Conservation (phyloP, 2,329 filamentous ascomycete genomes). For the Hypomyces rosellus region DNA sequence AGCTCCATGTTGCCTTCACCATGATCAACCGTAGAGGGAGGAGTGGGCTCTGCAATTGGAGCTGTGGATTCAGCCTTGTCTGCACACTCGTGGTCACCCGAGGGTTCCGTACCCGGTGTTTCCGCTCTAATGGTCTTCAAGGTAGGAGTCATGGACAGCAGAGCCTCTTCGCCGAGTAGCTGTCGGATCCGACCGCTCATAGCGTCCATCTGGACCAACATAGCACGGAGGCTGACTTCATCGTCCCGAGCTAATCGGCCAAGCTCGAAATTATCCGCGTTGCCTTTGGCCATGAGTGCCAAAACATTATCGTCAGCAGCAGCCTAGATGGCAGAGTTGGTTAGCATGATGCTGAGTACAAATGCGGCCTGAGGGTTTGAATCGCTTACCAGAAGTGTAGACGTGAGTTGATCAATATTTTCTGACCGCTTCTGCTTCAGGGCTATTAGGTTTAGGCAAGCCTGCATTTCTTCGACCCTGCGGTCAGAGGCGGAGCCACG, state of each 20-base stretch:
- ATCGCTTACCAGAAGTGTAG: slow-evolving; percentile 55
- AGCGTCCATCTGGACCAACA: slow-evolving; percentile 42
- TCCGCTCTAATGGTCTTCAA: slow-evolving; percentile 17
- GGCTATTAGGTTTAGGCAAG: slow-evolving; percentile 57
- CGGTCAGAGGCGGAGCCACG: slow-evolving; percentile 33
- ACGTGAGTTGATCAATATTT: slow-evolving; percentile 47
- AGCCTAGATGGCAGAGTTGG: slow-evolving; percentile 27
- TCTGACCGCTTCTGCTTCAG: slow-evolving; percentile 46
- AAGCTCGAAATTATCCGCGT: slow-evolving; percentile 35
- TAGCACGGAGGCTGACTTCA: slow-evolving; percentile 39
- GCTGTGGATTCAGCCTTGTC: slow-evolving; percentile 25
- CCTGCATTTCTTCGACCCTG: slow-evolving; percentile 57
- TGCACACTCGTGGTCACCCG: slow-evolving; percentile 13
- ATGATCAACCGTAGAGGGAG: slow-evolving; percentile 34
- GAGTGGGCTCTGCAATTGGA: slow-evolving; percentile 32
- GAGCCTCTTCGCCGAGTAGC: slow-evolving; percentile 29
- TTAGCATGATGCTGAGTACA: slow-evolving; percentile 5
- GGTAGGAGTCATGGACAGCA: slow-evolving; percentile 14
- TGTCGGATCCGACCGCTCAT: slow-evolving; percentile 37
- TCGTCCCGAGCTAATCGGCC: slow-evolving; percentile 37
- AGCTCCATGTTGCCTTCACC: slow-evolving; percentile 35
- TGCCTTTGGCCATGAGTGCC: slow-evolving; percentile 43
- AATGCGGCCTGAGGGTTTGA: no score
- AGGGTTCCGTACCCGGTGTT: slow-evolving; percentile 22
- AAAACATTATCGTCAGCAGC: slow-evolving; percentile 40